Evolutionary conservation across 192 early-diverging fungal species (phyloP).

Genomic region (Mortierella antarctica): DNA sequence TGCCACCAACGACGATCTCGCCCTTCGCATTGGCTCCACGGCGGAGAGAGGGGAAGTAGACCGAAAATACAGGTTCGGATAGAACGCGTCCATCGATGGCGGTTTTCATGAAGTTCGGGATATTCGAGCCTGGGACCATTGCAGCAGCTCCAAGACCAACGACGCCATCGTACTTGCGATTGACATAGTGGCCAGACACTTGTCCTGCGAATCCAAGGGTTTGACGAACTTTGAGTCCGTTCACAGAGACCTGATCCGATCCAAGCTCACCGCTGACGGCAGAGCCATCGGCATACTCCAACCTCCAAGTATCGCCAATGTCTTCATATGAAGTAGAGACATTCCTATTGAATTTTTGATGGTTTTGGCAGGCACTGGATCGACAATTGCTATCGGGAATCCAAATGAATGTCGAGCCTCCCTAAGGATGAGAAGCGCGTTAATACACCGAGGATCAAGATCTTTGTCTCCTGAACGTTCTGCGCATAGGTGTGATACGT

Average conservation of each 20-base stretch:
- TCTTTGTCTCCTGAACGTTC: too few relatives aligned
- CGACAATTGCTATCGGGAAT: slow-evolving; percentile 57
- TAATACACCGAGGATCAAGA: too few relatives aligned
- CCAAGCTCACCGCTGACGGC: slow-evolving; percentile 35
- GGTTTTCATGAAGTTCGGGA: slow-evolving; percentile 60
- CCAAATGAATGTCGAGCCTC: slow-evolving; percentile 64
- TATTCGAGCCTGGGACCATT: slow-evolving; percentile 27
- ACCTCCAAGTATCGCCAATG: slow-evolving; percentile 63
- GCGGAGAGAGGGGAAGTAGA: slow-evolving; percentile 61
- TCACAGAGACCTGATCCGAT: slow-evolving; percentile 65
- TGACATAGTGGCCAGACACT: slow-evolving; percentile 60
- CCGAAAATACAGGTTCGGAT: slow-evolving; percentile 64
- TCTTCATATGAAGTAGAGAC: slow-evolving; percentile 59
- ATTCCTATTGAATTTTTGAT: slow-evolving; percentile 55
- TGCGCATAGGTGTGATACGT: too few relatives aligned
- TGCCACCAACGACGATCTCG: slow-evolving; percentile 62
- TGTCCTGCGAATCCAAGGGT: slow-evolving; percentile 65
- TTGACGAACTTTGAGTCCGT: slow-evolving; percentile 65
- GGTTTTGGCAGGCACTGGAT: slow-evolving; percentile 41
- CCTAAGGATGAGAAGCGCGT: too few relatives aligned
- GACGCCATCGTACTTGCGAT: slow-evolving; percentile 65
- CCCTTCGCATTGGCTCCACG: slow-evolving; percentile 43
- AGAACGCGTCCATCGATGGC: slow-evolving; percentile 61
- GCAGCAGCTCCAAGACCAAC: slow-evolving; percentile 69
- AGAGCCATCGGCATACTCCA: slow-evolving; percentile 70